These are phyloP conservation scores for Pseudogymnoascus pannorum DNA, from an alignment of 2,329 filamentous ascomycete species.

Conservation along the genomic window DNA sequence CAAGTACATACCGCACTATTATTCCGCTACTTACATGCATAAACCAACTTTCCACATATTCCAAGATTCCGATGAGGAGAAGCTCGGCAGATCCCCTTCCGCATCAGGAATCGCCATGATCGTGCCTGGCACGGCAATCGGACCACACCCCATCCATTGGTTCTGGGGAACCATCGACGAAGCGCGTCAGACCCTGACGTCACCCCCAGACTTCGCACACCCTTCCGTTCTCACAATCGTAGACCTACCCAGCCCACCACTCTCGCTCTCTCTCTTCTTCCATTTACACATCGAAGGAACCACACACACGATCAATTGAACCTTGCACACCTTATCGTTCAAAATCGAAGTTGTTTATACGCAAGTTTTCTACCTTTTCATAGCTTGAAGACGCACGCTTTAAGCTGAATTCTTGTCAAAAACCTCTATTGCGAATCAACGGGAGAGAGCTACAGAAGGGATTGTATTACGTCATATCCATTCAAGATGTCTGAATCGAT, in stretches of 20 bases:
- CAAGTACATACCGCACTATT: background rate
- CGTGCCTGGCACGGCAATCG: slow-evolving; percentile 1
- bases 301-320: background rate
- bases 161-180: background rate
- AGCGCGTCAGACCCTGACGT: slow-evolving; percentile 1
- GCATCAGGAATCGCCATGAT: background rate
- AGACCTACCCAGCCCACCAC: background rate
- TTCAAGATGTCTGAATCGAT: background rate
- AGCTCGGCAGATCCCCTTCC: background rate
- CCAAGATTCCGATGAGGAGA: background rate
- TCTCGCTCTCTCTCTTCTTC: background rate
- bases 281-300: background rate
- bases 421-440: background rate
- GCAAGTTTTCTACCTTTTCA: background rate
- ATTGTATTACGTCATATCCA: background rate
- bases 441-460: background rate
- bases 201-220: background rate
- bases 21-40: background rate
- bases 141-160: background rate
- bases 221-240: background rate
- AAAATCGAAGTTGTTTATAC: background rate
- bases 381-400: background rate
- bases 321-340: background rate
- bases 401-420: background rate
- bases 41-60: background rate